Base-by-base conservation (phyloP, 1,284 basidiomycete genomes). In the Marasmius fiardii region DNA sequence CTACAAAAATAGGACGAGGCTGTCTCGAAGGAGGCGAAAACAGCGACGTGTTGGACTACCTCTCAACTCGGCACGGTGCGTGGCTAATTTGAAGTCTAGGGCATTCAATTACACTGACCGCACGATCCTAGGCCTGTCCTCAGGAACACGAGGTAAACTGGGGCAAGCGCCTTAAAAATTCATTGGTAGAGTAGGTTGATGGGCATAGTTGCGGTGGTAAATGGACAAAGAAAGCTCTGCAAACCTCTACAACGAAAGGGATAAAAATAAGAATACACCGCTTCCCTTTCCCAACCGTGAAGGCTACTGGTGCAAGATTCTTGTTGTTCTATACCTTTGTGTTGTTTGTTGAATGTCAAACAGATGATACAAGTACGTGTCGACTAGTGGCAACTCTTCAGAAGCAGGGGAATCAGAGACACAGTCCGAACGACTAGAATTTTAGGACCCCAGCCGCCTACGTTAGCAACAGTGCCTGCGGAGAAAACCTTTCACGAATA, bases 31-130 rank as follows among this genome's bases (percentile, higher is more conserved):
- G 50, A 39, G 8, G 39, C 34, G 34, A 39, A 23, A 11, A 51
- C 50, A 4, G 50, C 39, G 14, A 37, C 18, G 21, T 52, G 51
- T 23, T 52, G 51, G 51, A 52, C 41, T n/a, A 20, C 51, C 0
- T 52, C 51, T 20, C 35, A 41, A 14, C 35, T 21, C 11, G 51
- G 51, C 35, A 52, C 39, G 51, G 51, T 52, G 31, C 14, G 16
- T 41, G 39, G 3, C 3, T 3, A 7, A 41, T 2, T n/a, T n/a
- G n/a, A 7, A 14, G 3, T 7, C 11, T n/a, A n/a, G 39, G 4
- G 20, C 39, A n/a, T 41, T 20, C 1, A 16, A 4, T 7, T 2
- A 2, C n/a, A 16, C 16, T 41, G 20, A 41, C 3, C 35, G 12
- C 12, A n/a, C 34, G 8, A 8, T 39, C 20, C 1, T n/a, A n/a